These are phyloP conservation scores for Mucor circinelloides DNA, from an alignment of 371 early-diverging fungal species.

Conservation along the genomic window DNA sequence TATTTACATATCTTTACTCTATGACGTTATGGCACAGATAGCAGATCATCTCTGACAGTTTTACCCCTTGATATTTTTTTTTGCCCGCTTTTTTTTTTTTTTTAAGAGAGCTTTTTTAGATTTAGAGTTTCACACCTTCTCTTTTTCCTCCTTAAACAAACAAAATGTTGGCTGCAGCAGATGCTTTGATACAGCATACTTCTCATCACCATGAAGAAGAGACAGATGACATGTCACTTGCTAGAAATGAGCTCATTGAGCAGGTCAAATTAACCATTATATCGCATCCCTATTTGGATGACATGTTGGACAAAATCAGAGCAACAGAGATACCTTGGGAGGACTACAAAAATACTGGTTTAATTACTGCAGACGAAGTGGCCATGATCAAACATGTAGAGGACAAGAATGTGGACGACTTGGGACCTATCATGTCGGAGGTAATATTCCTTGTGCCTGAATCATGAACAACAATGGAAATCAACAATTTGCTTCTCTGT, in stretches of 20 bases:
- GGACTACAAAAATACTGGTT: constrained; percentile 29
- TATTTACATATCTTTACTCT: not conserved
- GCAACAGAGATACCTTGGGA: constrained; percentile 88
- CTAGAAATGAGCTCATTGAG: constrained; percentile 22
- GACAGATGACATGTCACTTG: constrained; percentile 12
- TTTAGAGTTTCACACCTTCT: not conserved
- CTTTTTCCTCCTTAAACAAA: not conserved
- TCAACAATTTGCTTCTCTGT: not conserved
- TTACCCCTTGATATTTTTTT: constrained; percentile 15
- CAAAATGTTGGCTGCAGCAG: constrained; percentile 4
- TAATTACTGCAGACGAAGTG: constrained; percentile 83
- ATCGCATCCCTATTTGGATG: constrained; percentile 83
- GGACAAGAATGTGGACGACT: constrained; percentile 50
- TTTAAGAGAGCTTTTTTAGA: not conserved
- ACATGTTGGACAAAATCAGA: constrained; percentile 67
- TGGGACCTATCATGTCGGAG: constrained; percentile 48
- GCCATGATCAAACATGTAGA: constrained; percentile 65
- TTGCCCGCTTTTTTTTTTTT: constrained; percentile 1
- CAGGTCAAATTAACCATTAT: constrained; percentile 68
- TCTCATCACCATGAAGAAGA: not conserved
- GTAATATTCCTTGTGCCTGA: constrained; percentile 23
- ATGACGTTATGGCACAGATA: not conserved
- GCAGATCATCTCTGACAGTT: constrained; percentile 18
- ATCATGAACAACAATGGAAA: not conserved
- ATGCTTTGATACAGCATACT: not conserved